Percentiles rank a stretch among this genome's conserved stretches.
Conservation (phyloP, 805 yeast species). For the Candida sakaeoensis region DNA sequence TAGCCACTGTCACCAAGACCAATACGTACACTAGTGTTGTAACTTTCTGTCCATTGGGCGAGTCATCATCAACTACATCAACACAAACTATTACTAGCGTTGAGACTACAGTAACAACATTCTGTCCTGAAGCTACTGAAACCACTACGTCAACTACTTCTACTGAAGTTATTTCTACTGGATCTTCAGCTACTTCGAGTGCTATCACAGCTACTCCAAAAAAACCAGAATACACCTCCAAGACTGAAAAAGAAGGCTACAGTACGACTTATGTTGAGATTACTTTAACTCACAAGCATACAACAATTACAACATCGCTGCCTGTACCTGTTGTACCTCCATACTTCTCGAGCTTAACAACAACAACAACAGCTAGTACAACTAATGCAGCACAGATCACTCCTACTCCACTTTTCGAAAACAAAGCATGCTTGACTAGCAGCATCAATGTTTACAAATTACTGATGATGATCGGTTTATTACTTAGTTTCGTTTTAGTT, state of each 20-base stretch:
- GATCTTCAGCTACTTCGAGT: constrained; percentile 4
- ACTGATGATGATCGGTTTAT: not conserved
- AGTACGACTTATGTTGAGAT: constrained; percentile 3
- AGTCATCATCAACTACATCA: not conserved
- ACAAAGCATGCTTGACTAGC: not conserved
- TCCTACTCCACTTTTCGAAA: constrained; percentile 3
- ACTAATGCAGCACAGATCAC: not conserved
- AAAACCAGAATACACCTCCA: constrained; percentile 1
- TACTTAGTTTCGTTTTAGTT: not conserved
- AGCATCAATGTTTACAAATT: not conserved
- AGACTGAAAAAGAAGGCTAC: not conserved
- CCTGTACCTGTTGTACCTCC: not conserved
- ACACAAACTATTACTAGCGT: constrained; percentile 1
- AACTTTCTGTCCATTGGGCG: constrained; percentile 5
- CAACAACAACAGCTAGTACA: not conserved
- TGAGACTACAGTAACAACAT: constrained; percentile 1
- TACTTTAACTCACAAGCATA: constrained; percentile 3
- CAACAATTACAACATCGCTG: constrained; percentile 2
- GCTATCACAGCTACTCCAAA: constrained; percentile 2
- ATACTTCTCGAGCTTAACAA: not conserved
- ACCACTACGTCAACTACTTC: not conserved
- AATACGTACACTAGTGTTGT: constrained; percentile 1
- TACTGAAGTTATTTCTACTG: too few relatives aligned
- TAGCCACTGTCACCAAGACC: not conserved
- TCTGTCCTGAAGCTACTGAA: constrained; percentile 2